phyloP scores from a whole-genome alignment of 352 stramenopile species.

The Pythium sukuiense region DNA sequence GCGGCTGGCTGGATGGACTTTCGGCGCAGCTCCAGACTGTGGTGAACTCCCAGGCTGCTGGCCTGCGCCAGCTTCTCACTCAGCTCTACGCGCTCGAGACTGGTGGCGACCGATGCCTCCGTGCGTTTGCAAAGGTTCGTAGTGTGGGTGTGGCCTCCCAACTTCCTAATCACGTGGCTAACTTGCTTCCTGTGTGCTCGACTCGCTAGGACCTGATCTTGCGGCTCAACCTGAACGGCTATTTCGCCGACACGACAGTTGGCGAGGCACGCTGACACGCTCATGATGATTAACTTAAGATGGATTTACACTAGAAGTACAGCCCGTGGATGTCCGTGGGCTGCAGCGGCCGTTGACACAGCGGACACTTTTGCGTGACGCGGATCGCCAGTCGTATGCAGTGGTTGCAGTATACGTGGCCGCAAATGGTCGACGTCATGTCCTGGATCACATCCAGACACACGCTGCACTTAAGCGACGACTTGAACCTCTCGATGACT shows the following conservation, averaged over 20 bases:
- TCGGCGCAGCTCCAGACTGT: conserved; percentile 8
- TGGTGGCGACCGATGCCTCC: not conserved
- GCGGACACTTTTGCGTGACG: conserved; percentile 68
- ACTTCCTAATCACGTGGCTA: not conserved
- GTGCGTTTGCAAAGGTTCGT: conserved; percentile 23
- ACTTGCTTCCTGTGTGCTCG: conserved; percentile 22
- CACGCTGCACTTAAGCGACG: conserved; percentile 79
- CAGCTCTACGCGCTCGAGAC: conserved; percentile 17
- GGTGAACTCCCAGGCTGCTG: not conserved
- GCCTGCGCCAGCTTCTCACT: not conserved
- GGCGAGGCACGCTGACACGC: not conserved
- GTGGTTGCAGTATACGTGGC: conserved; percentile 76
- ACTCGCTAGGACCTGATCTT: conserved; percentile 47
- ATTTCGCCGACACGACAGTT: conserved; percentile 18
- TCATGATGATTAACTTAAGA: conserved; percentile 26
- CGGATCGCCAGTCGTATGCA: conserved; percentile 73
- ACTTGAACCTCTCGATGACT: conserved; percentile 75
- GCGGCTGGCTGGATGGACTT: conserved; percentile 18
- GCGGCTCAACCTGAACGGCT: conserved; percentile 62
- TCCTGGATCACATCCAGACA: conserved; percentile 75
- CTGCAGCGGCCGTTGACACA: conserved; percentile 65
- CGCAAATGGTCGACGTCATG: conserved; percentile 81
- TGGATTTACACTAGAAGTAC: conserved; percentile 49
- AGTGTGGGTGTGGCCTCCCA: not conserved
- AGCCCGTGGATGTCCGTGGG: conserved; percentile 77